Evolutionary conservation across 192 early-diverging fungal genomes (phyloP).

Genomic region (Lobosporangium transversale): DNA sequence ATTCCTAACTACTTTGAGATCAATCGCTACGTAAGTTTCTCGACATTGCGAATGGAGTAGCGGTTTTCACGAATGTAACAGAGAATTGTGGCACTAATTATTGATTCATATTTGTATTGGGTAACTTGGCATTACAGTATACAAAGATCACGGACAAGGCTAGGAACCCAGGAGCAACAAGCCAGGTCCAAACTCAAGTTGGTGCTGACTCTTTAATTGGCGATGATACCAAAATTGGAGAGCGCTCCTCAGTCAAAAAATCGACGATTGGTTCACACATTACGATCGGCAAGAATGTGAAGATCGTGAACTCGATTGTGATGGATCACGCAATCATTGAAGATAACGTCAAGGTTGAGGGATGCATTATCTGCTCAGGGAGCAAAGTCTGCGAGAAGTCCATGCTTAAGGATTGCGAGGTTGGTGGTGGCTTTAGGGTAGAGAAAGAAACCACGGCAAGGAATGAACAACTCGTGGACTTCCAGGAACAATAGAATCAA

Average conservation of each 20-base stretch:
- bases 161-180: slow-evolving; percentile 72
- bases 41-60: too few species aligned
- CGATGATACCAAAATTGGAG: slow-evolving; percentile 88
- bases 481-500: slow-evolving; percentile 42
- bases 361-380: slow-evolving; percentile 86
- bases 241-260: slow-evolving; percentile 92
- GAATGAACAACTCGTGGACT: slow-evolving; percentile 59
- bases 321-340: slow-evolving; percentile 96
- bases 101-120: too few species aligned
- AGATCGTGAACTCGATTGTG: slow-evolving; percentile 93
- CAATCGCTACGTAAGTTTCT: slow-evolving; percentile 79
- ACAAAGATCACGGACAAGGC: slow-evolving; percentile 67
- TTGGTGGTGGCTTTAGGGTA: slow-evolving; percentile 73
- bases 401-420: slow-evolving; percentile 90
- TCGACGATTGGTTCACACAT: slow-evolving; percentile 94
- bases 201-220: slow-evolving; percentile 93
- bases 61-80: too few species aligned
- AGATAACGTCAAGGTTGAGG: slow-evolving; percentile 89
- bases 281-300: slow-evolving; percentile 95
- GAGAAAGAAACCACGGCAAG: slow-evolving; percentile 64
- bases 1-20: slow-evolving; percentile 86
- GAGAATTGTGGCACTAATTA: too few species aligned
- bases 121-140: slow-evolving; percentile 37
- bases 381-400: slow-evolving; percentile 80
- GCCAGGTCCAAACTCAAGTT: slow-evolving; percentile 65